phyloP scores from a whole-genome alignment of 2,329 filamentous ascomycete genomes.

The Magnaporthiopsis rhizophila region DNA sequence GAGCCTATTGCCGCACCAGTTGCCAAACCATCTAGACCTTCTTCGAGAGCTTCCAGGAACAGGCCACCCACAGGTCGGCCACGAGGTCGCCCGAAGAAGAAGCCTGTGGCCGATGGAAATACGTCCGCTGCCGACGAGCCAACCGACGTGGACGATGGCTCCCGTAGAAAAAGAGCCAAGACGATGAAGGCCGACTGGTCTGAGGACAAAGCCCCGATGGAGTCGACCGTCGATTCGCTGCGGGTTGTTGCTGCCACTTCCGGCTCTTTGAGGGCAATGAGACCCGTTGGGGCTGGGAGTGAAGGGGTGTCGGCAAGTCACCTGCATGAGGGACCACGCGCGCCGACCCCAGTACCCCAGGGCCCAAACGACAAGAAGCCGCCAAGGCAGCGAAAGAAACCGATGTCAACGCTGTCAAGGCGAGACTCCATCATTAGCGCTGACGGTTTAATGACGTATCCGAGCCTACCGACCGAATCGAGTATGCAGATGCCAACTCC shows the following conservation, averaged over 20 bases:
- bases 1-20: neutral
- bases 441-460: constrained; percentile 22
- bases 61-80: constrained; percentile 45
- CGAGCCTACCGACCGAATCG: constrained; percentile 21
- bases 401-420: constrained; percentile 29
- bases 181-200: constrained; percentile 57
- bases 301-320: constrained; percentile 31
- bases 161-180: constrained; percentile 70
- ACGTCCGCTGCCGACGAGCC: constrained; percentile 64
- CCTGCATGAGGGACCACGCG: constrained; percentile 65
- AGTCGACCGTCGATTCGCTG: constrained; percentile 67
- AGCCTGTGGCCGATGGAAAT: constrained; percentile 46
- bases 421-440: constrained; percentile 44
- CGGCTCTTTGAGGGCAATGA: constrained; percentile 76
- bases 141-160: constrained; percentile 50
- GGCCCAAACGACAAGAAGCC: constrained; percentile 16
- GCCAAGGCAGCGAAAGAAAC: constrained; percentile 32
- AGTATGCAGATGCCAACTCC: constrained; percentile 27
- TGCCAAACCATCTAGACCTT: constrained; percentile 45
- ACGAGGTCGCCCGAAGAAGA: constrained; percentile 47
- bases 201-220: constrained; percentile 54
- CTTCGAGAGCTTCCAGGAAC: constrained; percentile 48
- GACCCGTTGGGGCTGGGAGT: constrained; percentile 55
- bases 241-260: constrained; percentile 87
- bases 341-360: constrained; percentile 67